phyloP scores from a whole-genome alignment of 2,329 filamentous ascomycete genomes.

The Pseudogymnoascus sp. region DNA sequence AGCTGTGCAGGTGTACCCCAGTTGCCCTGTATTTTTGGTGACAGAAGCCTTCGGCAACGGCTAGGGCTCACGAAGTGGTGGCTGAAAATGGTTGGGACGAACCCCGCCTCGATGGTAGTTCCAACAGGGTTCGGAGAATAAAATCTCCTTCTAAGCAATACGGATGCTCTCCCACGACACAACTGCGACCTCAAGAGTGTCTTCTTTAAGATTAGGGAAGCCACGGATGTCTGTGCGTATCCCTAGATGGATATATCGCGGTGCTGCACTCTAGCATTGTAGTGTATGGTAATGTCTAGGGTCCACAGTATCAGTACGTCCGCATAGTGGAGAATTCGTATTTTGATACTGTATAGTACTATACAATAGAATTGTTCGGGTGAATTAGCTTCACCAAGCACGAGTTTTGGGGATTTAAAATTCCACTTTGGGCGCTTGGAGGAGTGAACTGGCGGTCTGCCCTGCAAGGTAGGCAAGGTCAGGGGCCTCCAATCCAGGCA shows the following conservation, averaged over 20 bases:
- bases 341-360: background rate
- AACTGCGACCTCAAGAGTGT: slow-evolving; percentile 5
- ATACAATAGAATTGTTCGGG: slow-evolving; percentile 3
- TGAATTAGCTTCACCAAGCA: background rate
- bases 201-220: background rate
- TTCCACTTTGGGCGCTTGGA: slow-evolving; percentile 12
- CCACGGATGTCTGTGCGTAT: background rate
- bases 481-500: slow-evolving; percentile 20
- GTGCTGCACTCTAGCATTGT: slow-evolving; percentile 1
- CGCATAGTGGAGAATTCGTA: slow-evolving; percentile 2
- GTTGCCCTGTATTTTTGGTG: background rate
- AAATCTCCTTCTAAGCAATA: slow-evolving; percentile 3
- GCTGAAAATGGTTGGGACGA: slow-evolving; percentile 3
- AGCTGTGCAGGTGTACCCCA: slow-evolving; percentile 1
- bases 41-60: background rate
- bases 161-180: slow-evolving; percentile 11
- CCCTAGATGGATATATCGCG: slow-evolving; percentile 3
- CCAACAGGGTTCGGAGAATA: slow-evolving; percentile 1
- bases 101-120: background rate
- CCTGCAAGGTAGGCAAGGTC: slow-evolving; percentile 21
- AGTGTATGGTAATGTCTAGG: background rate
- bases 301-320: background rate
- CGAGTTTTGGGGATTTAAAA: background rate
- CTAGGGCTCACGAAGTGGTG: slow-evolving; percentile 1
- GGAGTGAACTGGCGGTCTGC: slow-evolving; percentile 30